Evolutionary conservation across 2,329 filamentous ascomycete species (phyloP).

Genomic region (Stenocarpella maydis): DNA sequence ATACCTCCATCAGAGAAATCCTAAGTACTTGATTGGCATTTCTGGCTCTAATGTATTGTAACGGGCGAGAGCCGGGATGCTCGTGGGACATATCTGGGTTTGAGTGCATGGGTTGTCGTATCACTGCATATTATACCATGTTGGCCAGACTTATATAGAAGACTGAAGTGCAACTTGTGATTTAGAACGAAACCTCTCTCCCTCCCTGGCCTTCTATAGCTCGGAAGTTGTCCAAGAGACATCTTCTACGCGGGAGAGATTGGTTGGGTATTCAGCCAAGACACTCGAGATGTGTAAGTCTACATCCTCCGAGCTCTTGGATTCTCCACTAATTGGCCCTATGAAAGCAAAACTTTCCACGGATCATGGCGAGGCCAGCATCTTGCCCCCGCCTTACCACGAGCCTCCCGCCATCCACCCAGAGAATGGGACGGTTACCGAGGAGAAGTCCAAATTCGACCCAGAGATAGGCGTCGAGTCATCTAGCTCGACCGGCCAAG

Average conservation of each 20-base stretch:
- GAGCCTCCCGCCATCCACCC: constrained; percentile 30
- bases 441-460: constrained; percentile 2
- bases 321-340: background rate
- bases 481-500: background rate
- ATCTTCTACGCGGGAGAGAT: too few species aligned
- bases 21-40: too few species aligned
- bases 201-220: background rate
- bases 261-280: constrained; percentile 1
- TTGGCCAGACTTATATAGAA: background rate
- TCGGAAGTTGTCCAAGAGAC: background rate
- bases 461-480: background rate
- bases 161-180: background rate
- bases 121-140: background rate
- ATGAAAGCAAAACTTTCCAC: constrained; percentile 3
- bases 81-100: background rate
- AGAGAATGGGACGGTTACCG: constrained; percentile 20
- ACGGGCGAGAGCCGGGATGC: background rate
- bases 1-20: background rate
- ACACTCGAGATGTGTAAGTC: constrained; percentile 34
- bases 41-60: background rate
- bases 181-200: background rate
- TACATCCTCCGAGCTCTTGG: too few species aligned
- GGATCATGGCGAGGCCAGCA: constrained; percentile 23
- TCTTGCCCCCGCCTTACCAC: constrained; percentile 14
- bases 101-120: background rate